A percentile compares a stretch with the other conserved stretches of the same genome.
Conservation (phyloP, 805 yeast genomes). For the Candida argentea region DNA sequence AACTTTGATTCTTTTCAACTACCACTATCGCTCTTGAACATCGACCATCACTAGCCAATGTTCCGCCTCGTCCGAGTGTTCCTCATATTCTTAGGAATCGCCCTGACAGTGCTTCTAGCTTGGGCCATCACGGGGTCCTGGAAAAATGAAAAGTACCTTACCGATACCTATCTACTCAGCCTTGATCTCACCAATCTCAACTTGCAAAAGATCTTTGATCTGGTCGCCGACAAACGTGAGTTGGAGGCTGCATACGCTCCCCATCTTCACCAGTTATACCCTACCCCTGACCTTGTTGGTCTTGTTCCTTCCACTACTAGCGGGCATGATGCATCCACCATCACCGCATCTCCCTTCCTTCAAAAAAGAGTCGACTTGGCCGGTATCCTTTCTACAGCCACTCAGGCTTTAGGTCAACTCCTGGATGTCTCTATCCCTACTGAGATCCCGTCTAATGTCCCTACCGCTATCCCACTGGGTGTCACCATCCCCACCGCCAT, state of each 20-base stretch:
- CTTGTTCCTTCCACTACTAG: neutral
- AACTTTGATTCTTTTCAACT: no score
- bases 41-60: slow-evolving; percentile 7
- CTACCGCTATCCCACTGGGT: neutral
- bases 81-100: slow-evolving; percentile 23
- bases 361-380: slow-evolving; percentile 1
- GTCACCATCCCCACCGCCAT: neutral
- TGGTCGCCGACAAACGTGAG: slow-evolving; percentile 3
- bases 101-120: slow-evolving; percentile 18
- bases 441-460: neutral
- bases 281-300: neutral
- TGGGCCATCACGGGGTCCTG: slow-evolving; percentile 33
- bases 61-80: slow-evolving; percentile 24
- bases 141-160: slow-evolving; percentile 22
- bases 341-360: no score
- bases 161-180: slow-evolving; percentile 24
- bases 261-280: no score
- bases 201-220: slow-evolving; percentile 16
- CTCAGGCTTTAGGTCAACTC: neutral
- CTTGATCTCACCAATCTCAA: slow-evolving; percentile 25
- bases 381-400: neutral
- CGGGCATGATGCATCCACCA: no score
- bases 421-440: neutral
- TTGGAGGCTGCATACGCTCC: no score
- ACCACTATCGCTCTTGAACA: no score